A percentile compares a stretch with the other conserved stretches of the same genome.
phyloP scores from a whole-genome alignment of 2,329 filamentous ascomycete genomes.

The Didymella pomorum region DNA sequence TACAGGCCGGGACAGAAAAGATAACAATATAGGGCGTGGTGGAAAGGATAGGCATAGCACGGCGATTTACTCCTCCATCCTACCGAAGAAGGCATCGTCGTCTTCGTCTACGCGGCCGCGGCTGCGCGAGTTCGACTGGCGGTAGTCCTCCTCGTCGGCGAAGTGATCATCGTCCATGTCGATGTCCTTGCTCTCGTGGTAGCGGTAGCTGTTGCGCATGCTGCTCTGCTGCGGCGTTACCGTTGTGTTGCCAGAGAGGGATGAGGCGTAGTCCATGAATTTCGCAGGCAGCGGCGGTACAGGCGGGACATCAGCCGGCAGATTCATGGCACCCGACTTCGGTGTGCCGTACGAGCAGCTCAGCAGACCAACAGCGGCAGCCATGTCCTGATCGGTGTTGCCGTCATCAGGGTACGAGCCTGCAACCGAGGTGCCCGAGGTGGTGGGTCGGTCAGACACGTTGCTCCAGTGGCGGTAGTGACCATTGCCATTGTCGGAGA shows the following conservation, averaged over 20 bases:
- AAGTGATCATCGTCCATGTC: constrained; percentile 66
- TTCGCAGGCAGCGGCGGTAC: constrained; percentile 86
- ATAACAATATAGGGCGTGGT: constrained; percentile 16
- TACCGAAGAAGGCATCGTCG: constrained; percentile 93
- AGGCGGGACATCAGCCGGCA: constrained; percentile 79
- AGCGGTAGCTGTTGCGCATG: constrained; percentile 68
- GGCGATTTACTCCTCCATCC: constrained; percentile 77
- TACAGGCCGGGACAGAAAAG: constrained; percentile 40
- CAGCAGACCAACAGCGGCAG: constrained; percentile 87
- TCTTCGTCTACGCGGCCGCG: constrained; percentile 80
- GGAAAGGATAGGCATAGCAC: not conserved
- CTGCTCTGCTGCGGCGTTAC: constrained; percentile 65
- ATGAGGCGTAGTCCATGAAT: constrained; percentile 67
- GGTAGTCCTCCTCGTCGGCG: constrained; percentile 72
- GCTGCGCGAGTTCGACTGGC: constrained; percentile 48
- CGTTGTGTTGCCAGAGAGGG: constrained; percentile 66
- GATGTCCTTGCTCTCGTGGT: constrained; percentile 53
- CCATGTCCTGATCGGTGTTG: constrained; percentile 76
- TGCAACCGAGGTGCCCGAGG: constrained; percentile 65
- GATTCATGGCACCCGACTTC: constrained; percentile 67
- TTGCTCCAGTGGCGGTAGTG: constrained; percentile 75
- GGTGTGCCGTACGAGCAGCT: constrained; percentile 91
- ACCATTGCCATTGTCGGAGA: constrained; percentile 60
- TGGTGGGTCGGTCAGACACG: constrained; percentile 76
- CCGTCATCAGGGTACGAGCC: constrained; percentile 77